A percentile compares a stretch with the other conserved stretches of the same genome.
These are phyloP conservation scores for Xylariaceae sp. DNA, from an alignment of 2,329 filamentous ascomycete species.

Conservation along the genomic window DNA sequence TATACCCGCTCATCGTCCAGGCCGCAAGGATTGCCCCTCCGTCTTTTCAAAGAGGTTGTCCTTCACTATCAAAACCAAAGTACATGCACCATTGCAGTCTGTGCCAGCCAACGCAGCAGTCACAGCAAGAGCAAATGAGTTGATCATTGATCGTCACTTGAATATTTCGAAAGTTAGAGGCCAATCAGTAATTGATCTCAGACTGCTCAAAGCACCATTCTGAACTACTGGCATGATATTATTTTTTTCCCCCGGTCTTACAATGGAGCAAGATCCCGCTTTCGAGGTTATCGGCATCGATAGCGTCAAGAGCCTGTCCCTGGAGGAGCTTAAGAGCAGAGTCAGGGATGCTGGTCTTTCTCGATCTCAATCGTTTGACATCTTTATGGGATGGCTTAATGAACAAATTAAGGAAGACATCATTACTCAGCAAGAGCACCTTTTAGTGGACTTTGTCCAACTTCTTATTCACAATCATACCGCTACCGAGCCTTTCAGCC, in stretches of 20 bases:
- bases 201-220: background rate
- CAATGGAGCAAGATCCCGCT: slow-evolving; percentile 28
- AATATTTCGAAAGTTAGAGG: too few relatives aligned
- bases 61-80: background rate
- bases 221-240: background rate
- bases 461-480: slow-evolving; percentile 21
- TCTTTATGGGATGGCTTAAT: slow-evolving; percentile 37
- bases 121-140: background rate
- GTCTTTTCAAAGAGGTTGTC: background rate
- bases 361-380: slow-evolving; percentile 24
- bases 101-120: background rate
- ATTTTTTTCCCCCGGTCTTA: slow-evolving; percentile 8
- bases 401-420: slow-evolving; percentile 35
- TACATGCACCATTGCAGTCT: background rate
- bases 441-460: slow-evolving; percentile 30
- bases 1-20: background rate
- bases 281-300: slow-evolving; percentile 13
- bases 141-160: background rate
- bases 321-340: slow-evolving; percentile 23
- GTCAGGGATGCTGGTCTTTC: slow-evolving; percentile 16
- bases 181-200: background rate
- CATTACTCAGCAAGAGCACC: slow-evolving; percentile 23
- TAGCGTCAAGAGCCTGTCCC: slow-evolving; percentile 21
- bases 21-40: background rate
- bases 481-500: slow-evolving; percentile 20